Percentiles rank a stretch among this genome's conserved stretches.
phyloP scores from a whole-genome alignment of 306 rosid genomes.

The Senna siamea region DNA sequence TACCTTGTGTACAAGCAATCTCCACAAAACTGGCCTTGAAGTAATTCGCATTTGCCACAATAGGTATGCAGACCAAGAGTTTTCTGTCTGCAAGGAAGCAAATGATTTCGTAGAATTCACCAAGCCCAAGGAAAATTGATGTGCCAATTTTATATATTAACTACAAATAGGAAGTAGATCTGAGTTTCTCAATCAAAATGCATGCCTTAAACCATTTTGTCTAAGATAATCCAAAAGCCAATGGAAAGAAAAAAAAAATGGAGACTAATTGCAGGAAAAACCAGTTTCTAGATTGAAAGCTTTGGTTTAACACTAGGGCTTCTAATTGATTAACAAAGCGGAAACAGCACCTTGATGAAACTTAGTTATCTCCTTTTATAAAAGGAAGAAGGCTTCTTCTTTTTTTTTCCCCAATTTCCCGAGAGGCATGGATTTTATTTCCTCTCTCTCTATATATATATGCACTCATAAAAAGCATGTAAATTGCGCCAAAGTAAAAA shows the following conservation, averaged over 20 bases:
- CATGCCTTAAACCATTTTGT: constrained; percentile 5
- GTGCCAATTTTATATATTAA: constrained; percentile 6
- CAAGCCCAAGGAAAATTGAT: constrained; percentile 25
- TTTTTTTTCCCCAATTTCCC: neutral
- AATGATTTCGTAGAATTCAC: constrained; percentile 17
- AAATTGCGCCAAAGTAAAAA: neutral
- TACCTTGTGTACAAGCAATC: constrained; percentile 89
- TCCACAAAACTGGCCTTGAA: constrained; percentile 73
- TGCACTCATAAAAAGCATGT: neutral
- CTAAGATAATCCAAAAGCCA: constrained; percentile 3
- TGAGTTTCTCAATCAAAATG: constrained; percentile 27
- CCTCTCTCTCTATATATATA: too few relatives aligned
- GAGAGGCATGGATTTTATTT: neutral
- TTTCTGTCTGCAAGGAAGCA: constrained; percentile 62
- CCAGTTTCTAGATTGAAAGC: too few relatives aligned
- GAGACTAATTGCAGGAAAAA: constrained; percentile 2
- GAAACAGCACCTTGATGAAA: constrained; percentile 17
- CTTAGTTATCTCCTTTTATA: neutral
- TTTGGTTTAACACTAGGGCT: neutral
- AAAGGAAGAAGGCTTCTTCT: neutral
- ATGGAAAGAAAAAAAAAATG: neutral
- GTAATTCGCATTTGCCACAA: constrained; percentile 68
- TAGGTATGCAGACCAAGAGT: constrained; percentile 58
- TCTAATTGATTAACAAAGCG: constrained; percentile 3
- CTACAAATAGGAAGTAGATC: neutral